These are phyloP conservation scores for Euphorbia celastroides DNA, from an alignment of 441 rosid genomes.

Conservation along the genomic window DNA sequence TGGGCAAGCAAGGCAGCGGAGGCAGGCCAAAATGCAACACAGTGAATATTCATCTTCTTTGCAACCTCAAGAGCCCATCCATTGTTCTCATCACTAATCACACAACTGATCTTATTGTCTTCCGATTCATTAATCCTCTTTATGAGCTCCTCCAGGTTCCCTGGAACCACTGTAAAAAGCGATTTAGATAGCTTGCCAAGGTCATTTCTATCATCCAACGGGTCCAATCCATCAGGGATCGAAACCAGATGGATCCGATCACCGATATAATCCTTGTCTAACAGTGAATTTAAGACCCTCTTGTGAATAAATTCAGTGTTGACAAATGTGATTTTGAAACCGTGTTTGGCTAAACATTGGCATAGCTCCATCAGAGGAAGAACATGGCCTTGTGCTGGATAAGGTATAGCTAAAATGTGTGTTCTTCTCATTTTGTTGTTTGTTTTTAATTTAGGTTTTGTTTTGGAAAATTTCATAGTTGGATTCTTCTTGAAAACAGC, in stretches of 20 bases:
- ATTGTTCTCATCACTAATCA: not conserved
- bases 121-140: not conserved
- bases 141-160: not conserved
- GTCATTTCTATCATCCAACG: conserved; percentile 26
- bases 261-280: not conserved
- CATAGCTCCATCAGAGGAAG: conserved; percentile 13
- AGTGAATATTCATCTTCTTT: conserved; percentile 34
- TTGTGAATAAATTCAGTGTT: conserved; percentile 14
- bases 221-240: conserved; percentile 31
- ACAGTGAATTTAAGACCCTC: conserved; percentile 5
- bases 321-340: conserved; percentile 12
- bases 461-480: not conserved
- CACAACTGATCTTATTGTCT: not conserved
- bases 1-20: conserved; percentile 40
- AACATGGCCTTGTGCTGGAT: conserved; percentile 15
- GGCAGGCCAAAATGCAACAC: conserved; percentile 51
- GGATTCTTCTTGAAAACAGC: too few species aligned
- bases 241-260: conserved; percentile 14
- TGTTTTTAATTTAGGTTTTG: not conserved
- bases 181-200: conserved; percentile 19
- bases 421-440: not conserved
- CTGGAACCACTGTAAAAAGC: conserved; percentile 21
- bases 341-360: conserved; percentile 10
- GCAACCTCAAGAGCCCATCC: conserved; percentile 39
- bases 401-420: conserved; percentile 3